Evolutionary conservation across 176 grass and related monocot genomes (phyloP).

Genomic region (Lolium rigidum): DNA sequence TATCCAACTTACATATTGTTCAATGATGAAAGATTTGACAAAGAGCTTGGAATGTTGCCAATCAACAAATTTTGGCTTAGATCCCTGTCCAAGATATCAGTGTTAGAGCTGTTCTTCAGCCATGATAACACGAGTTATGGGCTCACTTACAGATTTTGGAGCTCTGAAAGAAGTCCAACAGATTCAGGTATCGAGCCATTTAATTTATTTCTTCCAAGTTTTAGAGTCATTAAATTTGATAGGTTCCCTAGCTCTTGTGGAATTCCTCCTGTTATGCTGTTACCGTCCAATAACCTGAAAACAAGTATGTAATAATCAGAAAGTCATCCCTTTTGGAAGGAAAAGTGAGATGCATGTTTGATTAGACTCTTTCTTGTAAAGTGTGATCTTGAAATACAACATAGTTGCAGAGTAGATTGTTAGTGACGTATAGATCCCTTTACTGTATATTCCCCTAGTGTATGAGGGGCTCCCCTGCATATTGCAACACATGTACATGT

Average conservation of each 20-base stretch:
- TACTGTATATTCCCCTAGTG: too few relatives aligned
- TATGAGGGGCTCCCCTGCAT: too few relatives aligned
- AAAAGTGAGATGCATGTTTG: background rate
- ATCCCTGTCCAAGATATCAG: constrained; percentile 57
- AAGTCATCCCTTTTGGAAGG: constrained; percentile 23
- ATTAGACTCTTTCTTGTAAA: background rate
- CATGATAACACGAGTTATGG: constrained; percentile 1
- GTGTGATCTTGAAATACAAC: background rate
- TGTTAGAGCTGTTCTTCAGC: constrained; percentile 28
- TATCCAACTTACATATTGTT: constrained; percentile 74
- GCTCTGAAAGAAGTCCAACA: constrained; percentile 64
- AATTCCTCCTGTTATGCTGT: constrained; percentile 84
- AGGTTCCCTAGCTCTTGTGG: constrained; percentile 73
- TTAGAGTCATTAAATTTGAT: constrained; percentile 71
- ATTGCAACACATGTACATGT: too few relatives aligned
- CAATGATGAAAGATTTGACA: constrained; percentile 61
- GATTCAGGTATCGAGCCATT: constrained; percentile 74
- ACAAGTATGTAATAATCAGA: background rate
- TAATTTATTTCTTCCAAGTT: constrained; percentile 66
- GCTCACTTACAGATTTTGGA: constrained; percentile 79
- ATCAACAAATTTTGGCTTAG: constrained; percentile 73
- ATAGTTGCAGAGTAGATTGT: constrained; percentile 9
- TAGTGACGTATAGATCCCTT: too few relatives aligned
- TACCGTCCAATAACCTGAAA: constrained; percentile 68
- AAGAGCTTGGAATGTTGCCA: constrained; percentile 65